Conservation (phyloP, 2,329 filamentous ascomycete genomes). For the Fusarium torulosum region DNA sequence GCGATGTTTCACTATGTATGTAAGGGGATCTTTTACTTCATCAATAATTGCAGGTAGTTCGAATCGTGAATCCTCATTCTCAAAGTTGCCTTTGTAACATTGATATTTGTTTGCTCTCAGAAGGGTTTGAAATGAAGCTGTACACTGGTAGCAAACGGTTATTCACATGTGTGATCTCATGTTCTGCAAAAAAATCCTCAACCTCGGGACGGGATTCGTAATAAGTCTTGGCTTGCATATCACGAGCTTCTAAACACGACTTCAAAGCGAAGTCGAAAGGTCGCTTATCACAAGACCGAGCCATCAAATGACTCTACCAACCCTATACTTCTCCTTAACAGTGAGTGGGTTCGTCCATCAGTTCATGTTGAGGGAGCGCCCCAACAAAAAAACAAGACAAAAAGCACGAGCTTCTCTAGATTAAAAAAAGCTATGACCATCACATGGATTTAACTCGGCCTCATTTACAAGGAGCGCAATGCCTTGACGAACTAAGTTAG, state of each 20-base stretch:
- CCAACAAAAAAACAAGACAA: constrained; percentile 18
- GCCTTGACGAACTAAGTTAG: neutral
- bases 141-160: no score
- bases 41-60: no score
- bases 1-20: no score
- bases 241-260: no score
- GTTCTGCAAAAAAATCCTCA: rapidly evolving
- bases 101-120: no score
- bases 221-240: constrained; percentile 2
- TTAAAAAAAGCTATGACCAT: neutral
- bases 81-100: no score
- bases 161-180: neutral
- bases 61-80: no score
- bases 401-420: neutral
- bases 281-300: neutral
- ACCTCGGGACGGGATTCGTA: constrained; percentile 16
- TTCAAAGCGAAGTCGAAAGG: neutral
- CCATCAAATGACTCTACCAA: constrained; percentile 1
- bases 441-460: neutral
- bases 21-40: no score
- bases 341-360: neutral
- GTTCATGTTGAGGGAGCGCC: constrained; percentile 6
- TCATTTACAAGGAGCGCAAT: neutral
- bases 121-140: no score
- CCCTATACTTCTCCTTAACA: neutral